These are phyloP conservation scores for Trichoderma virens DNA, from an alignment of 495 filamentous ascomycete species.

Conservation along the genomic window DNA sequence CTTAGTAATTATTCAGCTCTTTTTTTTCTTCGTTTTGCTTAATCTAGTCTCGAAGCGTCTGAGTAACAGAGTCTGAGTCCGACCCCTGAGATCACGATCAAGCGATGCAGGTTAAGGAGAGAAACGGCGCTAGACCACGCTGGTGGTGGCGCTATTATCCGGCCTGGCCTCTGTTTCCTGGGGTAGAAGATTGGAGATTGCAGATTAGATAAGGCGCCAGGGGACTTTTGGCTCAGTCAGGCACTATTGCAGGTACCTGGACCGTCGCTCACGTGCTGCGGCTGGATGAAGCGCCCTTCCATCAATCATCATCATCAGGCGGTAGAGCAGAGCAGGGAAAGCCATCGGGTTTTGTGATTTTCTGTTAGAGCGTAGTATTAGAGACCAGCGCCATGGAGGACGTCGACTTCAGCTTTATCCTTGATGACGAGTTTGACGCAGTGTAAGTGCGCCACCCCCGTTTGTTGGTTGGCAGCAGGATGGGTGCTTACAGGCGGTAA, in stretches of 20 bases:
- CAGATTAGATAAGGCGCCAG: not conserved
- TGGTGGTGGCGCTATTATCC: too few species aligned
- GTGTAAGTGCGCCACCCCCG: constrained; percentile 25
- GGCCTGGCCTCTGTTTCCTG: not conserved
- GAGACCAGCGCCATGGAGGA: constrained; percentile 14
- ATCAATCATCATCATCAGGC: not conserved
- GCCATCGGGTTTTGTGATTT: too few species aligned
- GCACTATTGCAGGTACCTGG: not conserved
- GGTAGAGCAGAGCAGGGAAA: too few species aligned
- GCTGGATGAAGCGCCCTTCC: not conserved
- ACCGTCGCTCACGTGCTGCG: not conserved
- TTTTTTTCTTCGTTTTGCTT: too few species aligned
- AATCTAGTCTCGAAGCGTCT: too few species aligned
- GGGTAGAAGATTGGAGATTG: not conserved
- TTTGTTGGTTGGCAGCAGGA: not conserved
- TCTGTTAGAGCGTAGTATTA: too few species aligned
- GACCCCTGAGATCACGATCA: too few species aligned
- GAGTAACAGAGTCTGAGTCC: too few species aligned
- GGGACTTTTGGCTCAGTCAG: too few species aligned
- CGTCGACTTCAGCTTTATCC: constrained; percentile 29
- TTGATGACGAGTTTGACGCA: constrained; percentile 41
- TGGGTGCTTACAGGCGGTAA: not conserved
- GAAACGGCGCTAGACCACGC: too few species aligned
- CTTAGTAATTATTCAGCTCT: too few species aligned
- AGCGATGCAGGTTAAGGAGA: too few species aligned